These are phyloP conservation scores for Colletotrichum sp. DNA, from an alignment of 2,329 filamentous ascomycete species.

Conservation along the genomic window DNA sequence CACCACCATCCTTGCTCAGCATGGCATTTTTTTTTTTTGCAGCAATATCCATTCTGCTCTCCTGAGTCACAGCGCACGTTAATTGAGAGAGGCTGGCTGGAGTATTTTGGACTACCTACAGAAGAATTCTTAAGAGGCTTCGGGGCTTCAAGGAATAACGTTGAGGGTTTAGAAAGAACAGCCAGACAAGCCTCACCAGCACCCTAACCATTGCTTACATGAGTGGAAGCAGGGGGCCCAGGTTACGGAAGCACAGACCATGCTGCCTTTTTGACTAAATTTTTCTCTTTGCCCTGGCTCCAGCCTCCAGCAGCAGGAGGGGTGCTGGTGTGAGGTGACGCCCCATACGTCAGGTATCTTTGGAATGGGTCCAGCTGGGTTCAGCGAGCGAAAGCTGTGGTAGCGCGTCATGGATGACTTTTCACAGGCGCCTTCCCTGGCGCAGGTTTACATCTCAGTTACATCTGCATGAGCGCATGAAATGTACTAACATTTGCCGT, in stretches of 20 bases:
- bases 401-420: conserved; percentile 45
- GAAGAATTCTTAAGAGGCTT: neutral
- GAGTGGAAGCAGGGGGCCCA: neutral
- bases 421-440: conserved; percentile 29
- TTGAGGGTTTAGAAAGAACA: neutral
- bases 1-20: neutral
- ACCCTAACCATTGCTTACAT: neutral
- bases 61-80: neutral
- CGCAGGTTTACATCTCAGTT: conserved; percentile 13
- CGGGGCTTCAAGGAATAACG: neutral
- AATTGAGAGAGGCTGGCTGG: neutral
- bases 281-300: neutral
- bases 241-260: neutral
- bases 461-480: conserved; percentile 21
- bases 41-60: neutral
- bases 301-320: neutral
- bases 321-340: neutral
- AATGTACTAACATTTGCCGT: conserved; percentile 15
- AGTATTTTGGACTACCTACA: neutral
- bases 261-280: neutral
- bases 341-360: conserved; percentile 5
- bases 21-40: neutral
- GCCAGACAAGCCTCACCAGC: neutral
- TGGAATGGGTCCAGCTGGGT: conserved; percentile 17
- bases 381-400: conserved; percentile 20